phyloP scores from a whole-genome alignment of 257 asterid genomes.

The Lantana camara region DNA sequence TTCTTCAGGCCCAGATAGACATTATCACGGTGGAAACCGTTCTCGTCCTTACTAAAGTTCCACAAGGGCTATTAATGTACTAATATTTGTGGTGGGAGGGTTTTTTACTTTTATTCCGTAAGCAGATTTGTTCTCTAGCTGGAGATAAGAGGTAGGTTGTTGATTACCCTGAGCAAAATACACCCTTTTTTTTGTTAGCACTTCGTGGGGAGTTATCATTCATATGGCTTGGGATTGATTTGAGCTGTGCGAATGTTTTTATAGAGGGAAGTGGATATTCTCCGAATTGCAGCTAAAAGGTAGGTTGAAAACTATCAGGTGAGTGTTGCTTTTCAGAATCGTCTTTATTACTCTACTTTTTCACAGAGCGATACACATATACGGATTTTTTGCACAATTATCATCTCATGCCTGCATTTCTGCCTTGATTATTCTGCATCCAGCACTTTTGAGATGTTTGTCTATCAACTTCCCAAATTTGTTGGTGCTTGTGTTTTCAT shows the following conservation, averaged over 20 bases:
- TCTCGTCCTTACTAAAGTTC: constrained; percentile 83
- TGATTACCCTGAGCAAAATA: constrained; percentile 48
- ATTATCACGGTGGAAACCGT: constrained; percentile 90
- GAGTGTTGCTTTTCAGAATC: constrained; percentile 71
- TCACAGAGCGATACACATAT: constrained; percentile 10
- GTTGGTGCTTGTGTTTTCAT: background rate
- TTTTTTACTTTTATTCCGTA: constrained; percentile 63
- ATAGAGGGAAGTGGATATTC: constrained; percentile 89
- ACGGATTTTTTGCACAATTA: constrained; percentile 10
- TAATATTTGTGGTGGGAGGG: constrained; percentile 73
- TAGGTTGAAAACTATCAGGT: constrained; percentile 88
- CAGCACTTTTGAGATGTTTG: constrained; percentile 2
- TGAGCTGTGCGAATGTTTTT: constrained; percentile 80
- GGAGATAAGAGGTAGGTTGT: constrained; percentile 95
- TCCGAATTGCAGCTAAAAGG: constrained; percentile 91
- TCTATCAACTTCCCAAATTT: background rate
- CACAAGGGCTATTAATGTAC: constrained; percentile 59
- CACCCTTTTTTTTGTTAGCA: constrained; percentile 49
- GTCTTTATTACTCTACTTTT: background rate
- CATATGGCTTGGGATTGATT: constrained; percentile 63
- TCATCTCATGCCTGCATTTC: constrained; percentile 11
- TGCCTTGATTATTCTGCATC: background rate
- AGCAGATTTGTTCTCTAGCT: constrained; percentile 69
- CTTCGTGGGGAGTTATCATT: constrained; percentile 46
- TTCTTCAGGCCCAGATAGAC: constrained; percentile 94